phyloP scores from a whole-genome alignment of 768 basidiomycete species.

The Lenzites betulinus region DNA sequence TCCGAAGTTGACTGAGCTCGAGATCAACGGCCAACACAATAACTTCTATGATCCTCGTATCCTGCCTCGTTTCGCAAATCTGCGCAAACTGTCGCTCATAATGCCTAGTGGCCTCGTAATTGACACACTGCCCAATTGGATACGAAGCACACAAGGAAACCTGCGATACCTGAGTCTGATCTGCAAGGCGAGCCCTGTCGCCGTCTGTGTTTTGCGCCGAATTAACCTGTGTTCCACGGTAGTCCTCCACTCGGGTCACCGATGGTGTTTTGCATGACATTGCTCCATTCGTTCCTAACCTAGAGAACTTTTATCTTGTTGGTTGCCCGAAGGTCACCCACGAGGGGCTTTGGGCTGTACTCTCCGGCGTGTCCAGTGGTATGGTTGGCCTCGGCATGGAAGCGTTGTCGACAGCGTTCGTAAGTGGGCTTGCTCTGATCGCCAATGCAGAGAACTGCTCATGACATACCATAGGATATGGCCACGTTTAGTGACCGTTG shows the following conservation, averaged over 20 bases:
- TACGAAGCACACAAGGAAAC: slow-evolving; percentile 42
- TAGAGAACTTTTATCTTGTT: slow-evolving; percentile 61
- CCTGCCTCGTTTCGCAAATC: slow-evolving; percentile 50
- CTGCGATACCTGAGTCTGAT: slow-evolving; percentile 64
- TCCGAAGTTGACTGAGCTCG: slow-evolving; percentile 52
- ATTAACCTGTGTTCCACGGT: background rate
- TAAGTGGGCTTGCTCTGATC: slow-evolving; percentile 34
- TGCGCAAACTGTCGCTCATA: slow-evolving; percentile 65
- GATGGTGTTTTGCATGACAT: slow-evolving; percentile 56
- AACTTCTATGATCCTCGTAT: slow-evolving; percentile 53
- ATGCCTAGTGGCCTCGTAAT: slow-evolving; percentile 69
- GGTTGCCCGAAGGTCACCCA: slow-evolving; percentile 75
- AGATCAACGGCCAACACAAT: slow-evolving; percentile 69
- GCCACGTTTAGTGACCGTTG: slow-evolving; percentile 44
- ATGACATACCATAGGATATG: slow-evolving; percentile 49
- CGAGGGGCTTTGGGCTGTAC: slow-evolving; percentile 52
- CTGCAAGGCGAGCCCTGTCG: slow-evolving; percentile 55
- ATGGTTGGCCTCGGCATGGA: slow-evolving; percentile 62
- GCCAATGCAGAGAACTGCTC: too few species aligned
- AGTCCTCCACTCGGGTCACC: background rate
- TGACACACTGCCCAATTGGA: slow-evolving; percentile 53
- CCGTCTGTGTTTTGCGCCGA: too few species aligned
- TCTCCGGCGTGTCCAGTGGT: slow-evolving; percentile 47
- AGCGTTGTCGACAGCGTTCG: slow-evolving; percentile 60
- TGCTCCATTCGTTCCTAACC: slow-evolving; percentile 47